Conservation (phyloP, 1,284 basidiomycete genomes). For the Ganoderma lucidum region DNA sequence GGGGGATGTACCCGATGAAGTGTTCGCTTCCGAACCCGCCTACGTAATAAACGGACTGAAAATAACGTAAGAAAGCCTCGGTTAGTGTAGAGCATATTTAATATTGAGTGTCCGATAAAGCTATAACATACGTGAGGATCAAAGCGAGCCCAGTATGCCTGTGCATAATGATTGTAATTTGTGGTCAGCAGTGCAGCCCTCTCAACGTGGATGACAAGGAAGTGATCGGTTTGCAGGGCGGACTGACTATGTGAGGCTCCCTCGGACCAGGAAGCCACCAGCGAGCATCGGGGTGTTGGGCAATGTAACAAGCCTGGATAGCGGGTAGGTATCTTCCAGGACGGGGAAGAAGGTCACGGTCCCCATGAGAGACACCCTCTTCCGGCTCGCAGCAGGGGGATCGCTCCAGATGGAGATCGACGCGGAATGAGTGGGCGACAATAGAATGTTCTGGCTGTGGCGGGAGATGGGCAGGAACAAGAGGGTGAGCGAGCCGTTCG, state of each 20-base stretch:
- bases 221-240: not conserved
- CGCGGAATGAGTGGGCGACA: constrained; percentile 51
- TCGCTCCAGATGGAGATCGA: constrained; percentile 61
- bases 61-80: constrained; percentile 12
- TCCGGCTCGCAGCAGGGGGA: constrained; percentile 50
- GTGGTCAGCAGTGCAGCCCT: constrained; percentile 18
- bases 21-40: constrained; percentile 70
- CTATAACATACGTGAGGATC: constrained; percentile 54
- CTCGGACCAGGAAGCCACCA: constrained; percentile 60
- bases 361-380: constrained; percentile 67
- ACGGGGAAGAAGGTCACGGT: constrained; percentile 53
- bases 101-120: no score
- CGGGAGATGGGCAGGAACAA: constrained; percentile 71
- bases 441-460: constrained; percentile 64
- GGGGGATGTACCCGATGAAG: constrained; percentile 65
- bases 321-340: constrained; percentile 38
- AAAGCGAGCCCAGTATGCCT: constrained; percentile 65
- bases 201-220: constrained; percentile 14
- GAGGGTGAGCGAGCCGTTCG: constrained; percentile 67
- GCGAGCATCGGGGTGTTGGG: constrained; percentile 57
- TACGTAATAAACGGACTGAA: constrained; percentile 66
- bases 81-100: not conserved
- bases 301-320: constrained; percentile 53
- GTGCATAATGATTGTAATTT: constrained; percentile 10
- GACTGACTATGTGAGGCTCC: constrained; percentile 54